phyloP scores from a whole-genome alignment of 768 basidiomycete genomes.

The Boletus vinaceobasis region DNA sequence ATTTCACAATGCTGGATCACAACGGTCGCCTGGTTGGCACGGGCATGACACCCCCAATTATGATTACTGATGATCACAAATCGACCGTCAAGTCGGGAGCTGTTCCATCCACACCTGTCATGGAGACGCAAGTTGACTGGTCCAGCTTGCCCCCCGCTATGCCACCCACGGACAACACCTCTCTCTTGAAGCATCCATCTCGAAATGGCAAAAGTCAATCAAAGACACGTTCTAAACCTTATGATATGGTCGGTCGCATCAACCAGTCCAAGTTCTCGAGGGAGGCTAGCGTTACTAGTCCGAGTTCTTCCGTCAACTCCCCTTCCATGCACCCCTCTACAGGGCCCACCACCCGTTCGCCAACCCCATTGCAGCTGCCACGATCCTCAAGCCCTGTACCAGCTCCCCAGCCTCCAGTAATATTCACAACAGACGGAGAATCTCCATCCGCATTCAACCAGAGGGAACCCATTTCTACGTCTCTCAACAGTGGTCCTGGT shows the following conservation, averaged over 20 bases:
- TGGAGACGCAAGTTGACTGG: constrained; percentile 50
- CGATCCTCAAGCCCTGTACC: constrained; percentile 16
- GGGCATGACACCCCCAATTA: constrained; percentile 84
- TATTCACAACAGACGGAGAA: constrained; percentile 5
- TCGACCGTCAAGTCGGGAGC: constrained; percentile 44
- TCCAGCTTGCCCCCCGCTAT: constrained; percentile 31
- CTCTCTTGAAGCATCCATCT: constrained; percentile 45
- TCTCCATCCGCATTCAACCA: constrained; percentile 1
- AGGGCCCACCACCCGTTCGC: constrained; percentile 28
- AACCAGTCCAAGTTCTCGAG: constrained; percentile 46
- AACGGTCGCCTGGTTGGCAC: constrained; percentile 76
- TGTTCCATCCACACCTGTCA: constrained; percentile 32
- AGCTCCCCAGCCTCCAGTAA: constrained; percentile 3
- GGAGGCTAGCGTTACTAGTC: constrained; percentile 53
- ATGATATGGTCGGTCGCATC: constrained; percentile 42
- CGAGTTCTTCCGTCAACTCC: constrained; percentile 46
- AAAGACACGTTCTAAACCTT: constrained; percentile 70
- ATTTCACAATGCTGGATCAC: constrained; percentile 80
- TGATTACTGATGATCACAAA: constrained; percentile 99
- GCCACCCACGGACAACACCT: constrained; percentile 31
- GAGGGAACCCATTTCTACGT: constrained; percentile 9
- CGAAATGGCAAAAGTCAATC: constrained; percentile 43
- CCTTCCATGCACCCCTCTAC: constrained; percentile 39
- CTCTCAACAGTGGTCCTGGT: constrained; percentile 5
- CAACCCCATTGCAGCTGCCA: constrained; percentile 27